Evolutionary conservation across 1,139 yeast genomes (phyloP).

Genomic region (Martiniozyma asiatica): DNA sequence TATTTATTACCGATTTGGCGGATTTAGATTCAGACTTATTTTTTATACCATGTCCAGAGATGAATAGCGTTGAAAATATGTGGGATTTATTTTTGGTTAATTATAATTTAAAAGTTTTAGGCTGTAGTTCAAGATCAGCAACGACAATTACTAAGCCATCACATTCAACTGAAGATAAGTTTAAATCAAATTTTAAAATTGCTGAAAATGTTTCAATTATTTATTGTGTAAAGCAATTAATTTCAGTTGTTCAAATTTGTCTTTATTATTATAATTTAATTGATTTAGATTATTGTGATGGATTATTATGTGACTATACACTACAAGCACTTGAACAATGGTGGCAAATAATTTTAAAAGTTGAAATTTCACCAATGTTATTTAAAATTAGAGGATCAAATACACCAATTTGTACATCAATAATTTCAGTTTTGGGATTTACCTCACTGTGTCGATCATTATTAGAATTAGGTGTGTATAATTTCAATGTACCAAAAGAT

Average conservation of each 20-base stretch:
- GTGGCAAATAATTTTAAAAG: conserved; percentile 56
- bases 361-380: conserved; percentile 2
- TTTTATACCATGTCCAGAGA: conserved; percentile 49
- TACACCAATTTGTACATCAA: conserved; percentile 19
- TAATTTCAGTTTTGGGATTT: conserved; percentile 48
- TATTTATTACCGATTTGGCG: conserved; percentile 73
- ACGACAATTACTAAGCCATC: conserved; percentile 57
- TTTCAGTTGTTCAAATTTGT: conserved; percentile 61
- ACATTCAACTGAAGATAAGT: conserved; percentile 73
- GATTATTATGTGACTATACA: conserved; percentile 68
- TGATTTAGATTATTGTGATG: conserved; percentile 66
- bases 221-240: conserved; percentile 66
- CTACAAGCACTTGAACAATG: conserved; percentile 60
- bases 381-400: conserved; percentile 29
- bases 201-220: conserved; percentile 39
- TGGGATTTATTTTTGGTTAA: conserved; percentile 57
- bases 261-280: conserved; percentile 68
- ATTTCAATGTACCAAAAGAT: conserved; percentile 76
- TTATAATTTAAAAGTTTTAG: conserved; percentile 61
- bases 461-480: conserved; percentile 44
- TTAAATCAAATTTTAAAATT: conserved; percentile 61
- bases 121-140: conserved; percentile 80
- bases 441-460: conserved; percentile 57
- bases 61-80: conserved; percentile 39
- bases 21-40: conserved; percentile 64